Percentiles rank a stretch among this genome's conserved stretches.
phyloP scores from a whole-genome alignment of 208 protist species.

The Vickermania ingenoplastis region DNA sequence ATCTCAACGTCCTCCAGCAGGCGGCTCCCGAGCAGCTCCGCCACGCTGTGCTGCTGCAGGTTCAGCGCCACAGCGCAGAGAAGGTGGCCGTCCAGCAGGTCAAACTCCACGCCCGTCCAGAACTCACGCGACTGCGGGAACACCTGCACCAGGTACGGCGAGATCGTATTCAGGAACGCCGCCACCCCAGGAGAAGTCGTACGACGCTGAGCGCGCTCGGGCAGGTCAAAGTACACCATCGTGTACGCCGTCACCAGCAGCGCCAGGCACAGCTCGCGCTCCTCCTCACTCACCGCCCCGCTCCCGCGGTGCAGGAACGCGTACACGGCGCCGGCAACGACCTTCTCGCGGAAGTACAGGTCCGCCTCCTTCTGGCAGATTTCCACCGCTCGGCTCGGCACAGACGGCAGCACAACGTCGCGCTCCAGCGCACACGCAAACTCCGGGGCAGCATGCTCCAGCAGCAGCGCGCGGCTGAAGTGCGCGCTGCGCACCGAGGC shows the following conservation, averaged over 20 bases:
- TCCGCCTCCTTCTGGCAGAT: slow-evolving; percentile 32
- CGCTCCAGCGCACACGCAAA: slow-evolving; percentile 39
- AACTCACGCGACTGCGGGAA: slow-evolving; percentile 22
- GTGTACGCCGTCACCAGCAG: slow-evolving; percentile 56
- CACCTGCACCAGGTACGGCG: slow-evolving; percentile 45
- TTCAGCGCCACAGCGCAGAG: slow-evolving; percentile 40
- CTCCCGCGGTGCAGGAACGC: slow-evolving; percentile 53
- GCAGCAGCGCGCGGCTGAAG: slow-evolving; percentile 48
- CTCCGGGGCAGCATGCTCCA: slow-evolving; percentile 26
- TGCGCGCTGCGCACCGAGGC: slow-evolving; percentile 46
- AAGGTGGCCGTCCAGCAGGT: slow-evolving; percentile 72
- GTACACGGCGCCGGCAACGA: slow-evolving; percentile 48
- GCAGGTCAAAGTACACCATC: slow-evolving; percentile 22
- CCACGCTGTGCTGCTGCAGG: slow-evolving; percentile 19
- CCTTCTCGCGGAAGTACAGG: slow-evolving; percentile 47
- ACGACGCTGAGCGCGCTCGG: slow-evolving; percentile 45
- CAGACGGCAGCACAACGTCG: slow-evolving; percentile 21
- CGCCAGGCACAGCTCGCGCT: slow-evolving; percentile 50
- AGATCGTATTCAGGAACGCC: slow-evolving; percentile 42
- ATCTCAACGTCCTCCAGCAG: slow-evolving; percentile 30
- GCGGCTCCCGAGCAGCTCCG: slow-evolving; percentile 58
- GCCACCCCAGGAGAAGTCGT: slow-evolving; percentile 17
- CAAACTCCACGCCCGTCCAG: slow-evolving; percentile 71
- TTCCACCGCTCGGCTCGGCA: slow-evolving; percentile 22
- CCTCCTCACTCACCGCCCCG: slow-evolving; percentile 11